Evolutionary conservation across 805 yeast genomes (phyloP).

Genomic region (Yueomyces sinensis): DNA sequence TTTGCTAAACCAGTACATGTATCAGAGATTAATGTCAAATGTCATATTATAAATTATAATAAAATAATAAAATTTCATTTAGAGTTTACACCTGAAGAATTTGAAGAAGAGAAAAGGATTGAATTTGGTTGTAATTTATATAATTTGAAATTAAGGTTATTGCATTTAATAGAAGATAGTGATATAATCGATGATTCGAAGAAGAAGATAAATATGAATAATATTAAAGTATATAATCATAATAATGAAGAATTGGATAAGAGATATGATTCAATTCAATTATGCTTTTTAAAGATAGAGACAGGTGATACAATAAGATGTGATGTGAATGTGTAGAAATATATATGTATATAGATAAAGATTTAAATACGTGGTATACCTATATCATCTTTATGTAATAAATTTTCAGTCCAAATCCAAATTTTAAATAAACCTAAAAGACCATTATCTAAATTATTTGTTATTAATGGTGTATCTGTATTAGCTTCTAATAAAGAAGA

Average conservation of each 20-base stretch:
- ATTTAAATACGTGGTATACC: conserved; percentile 25
- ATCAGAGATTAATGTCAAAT: conserved; percentile 52
- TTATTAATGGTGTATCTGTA: neutral
- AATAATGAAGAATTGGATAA: conserved; percentile 17
- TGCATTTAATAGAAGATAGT: conserved; percentile 39
- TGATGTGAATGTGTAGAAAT: too few species aligned
- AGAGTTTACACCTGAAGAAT: conserved; percentile 77
- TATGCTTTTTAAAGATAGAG: conserved; percentile 39
- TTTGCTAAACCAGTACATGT: conserved; percentile 67
- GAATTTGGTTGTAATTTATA: conserved; percentile 59
- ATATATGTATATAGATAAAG: neutral
- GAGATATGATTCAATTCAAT: conserved; percentile 30
- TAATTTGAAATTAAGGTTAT: conserved; percentile 44
- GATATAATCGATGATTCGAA: conserved; percentile 20
- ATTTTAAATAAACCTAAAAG: conserved; percentile 43
- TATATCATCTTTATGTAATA: conserved; percentile 27
- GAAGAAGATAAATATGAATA: too few species aligned
- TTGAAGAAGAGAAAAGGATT: conserved; percentile 41
- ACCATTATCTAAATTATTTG: conserved; percentile 15
- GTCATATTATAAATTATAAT: conserved; percentile 27
- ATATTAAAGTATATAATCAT: conserved; percentile 26
- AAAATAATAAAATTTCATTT: conserved; percentile 45
- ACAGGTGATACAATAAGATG: conserved; percentile 38
- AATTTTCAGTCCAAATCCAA: conserved; percentile 54
- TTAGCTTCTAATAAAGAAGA: neutral